Evolutionary conservation across 495 filamentous ascomycete species (phyloP), one percentile per base, ranked within the genome.

Genomic region (Penicillium chermesinum): DNA sequence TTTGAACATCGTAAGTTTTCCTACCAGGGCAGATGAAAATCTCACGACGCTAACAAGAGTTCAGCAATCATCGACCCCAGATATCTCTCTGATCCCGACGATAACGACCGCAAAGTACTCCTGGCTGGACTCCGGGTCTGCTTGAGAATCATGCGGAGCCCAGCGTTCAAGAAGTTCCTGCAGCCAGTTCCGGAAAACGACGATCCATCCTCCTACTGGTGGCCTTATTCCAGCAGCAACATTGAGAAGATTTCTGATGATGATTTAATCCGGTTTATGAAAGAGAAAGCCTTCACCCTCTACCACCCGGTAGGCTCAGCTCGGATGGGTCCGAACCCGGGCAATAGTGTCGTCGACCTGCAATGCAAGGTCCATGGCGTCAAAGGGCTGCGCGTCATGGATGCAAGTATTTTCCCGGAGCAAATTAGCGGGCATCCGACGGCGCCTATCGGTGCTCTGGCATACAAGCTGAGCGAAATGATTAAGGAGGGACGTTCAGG

Each of bases 351-450:
- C 1, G 76, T 81, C 22, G 74, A 79, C 52, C 42, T 58, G 39
- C 52, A 72, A 46, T 70, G 77, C 32, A 67, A 63, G 42, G 75
- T 80, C 18, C 69, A 74, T 49, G 77, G 73, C 8, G 62, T 78
- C 19, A 53, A 66, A 13, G 64, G 63, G 12, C 63, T 80, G 14
- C 63, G 76, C 6, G 67, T 78, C 27, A 74, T 79, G 41, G 61
- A 64, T 50, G 61, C 58, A 3, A 58, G 58, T 41, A 47, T 64
- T 12, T 61, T 64, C 45, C 62, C 58, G 12, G 54, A 57, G 36
- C 58, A 61, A 38, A 44, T 57, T 16, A 60, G 57, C 41, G 57
- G 57, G 13, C 57, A 60, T 40, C 54, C 53, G 0, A 54, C 45
- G 13, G 57, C 57, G 2, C 49, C 57, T 18, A 51, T 60, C 45